Percentiles rank a stretch among this genome's conserved stretches.
Evolutionary conservation across 495 filamentous ascomycete genomes (phyloP).

Genomic region (Peziza echinospora): DNA sequence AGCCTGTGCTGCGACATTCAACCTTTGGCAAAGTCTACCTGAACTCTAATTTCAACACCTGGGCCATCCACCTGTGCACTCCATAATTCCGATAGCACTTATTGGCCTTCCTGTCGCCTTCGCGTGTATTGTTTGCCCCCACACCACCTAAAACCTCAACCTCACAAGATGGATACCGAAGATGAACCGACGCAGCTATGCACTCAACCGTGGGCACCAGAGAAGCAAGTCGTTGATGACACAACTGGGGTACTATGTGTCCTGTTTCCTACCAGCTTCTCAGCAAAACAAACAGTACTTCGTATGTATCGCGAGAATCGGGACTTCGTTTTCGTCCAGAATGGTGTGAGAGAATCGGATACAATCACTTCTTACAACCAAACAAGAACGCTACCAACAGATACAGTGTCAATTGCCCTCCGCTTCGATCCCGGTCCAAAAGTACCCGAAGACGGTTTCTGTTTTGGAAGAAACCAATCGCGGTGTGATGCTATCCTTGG

Average conservation of each 20-base stretch:
- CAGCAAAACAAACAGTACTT: not conserved
- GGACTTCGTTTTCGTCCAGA: not conserved
- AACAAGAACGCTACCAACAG: not conserved
- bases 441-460: conserved; percentile 44
- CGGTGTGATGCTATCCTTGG: conserved; percentile 53
- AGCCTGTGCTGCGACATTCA: too few species aligned
- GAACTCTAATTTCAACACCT: too few species aligned
- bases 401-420: conserved; percentile 37
- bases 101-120: too few species aligned
- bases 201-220: not conserved
- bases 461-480: conserved; percentile 55
- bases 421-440: conserved; percentile 51
- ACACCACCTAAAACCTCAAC: too few species aligned
- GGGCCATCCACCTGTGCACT: too few species aligned
- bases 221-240: not conserved
- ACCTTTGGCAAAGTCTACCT: too few species aligned
- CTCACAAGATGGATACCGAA: not conserved
- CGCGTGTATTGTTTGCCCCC: too few species aligned
- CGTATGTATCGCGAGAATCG: not conserved
- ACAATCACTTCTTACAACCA: not conserved
- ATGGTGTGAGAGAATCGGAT: not conserved
- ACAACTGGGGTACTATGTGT: not conserved
- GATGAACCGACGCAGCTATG: not conserved
- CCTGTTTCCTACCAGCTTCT: not conserved
- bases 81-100: too few species aligned